These are phyloP conservation scores for Nicotiana tabacum DNA, from an alignment of 257 asterid species.

Conservation along the genomic window DNA sequence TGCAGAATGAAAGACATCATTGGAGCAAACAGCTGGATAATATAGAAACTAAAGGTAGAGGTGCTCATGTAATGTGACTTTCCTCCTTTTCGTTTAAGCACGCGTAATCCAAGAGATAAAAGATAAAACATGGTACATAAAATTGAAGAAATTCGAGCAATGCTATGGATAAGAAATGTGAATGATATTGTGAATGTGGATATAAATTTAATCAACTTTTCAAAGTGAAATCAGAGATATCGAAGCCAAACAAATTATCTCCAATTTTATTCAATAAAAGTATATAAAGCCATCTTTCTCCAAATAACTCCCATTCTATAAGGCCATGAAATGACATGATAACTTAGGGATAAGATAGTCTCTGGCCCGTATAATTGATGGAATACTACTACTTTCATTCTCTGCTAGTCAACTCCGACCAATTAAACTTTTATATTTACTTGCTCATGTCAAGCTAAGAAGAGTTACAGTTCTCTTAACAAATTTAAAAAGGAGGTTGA, in stretches of 20 bases:
- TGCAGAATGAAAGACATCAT: neutral
- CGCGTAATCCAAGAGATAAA: neutral
- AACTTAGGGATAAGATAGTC: neutral
- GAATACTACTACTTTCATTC: neutral
- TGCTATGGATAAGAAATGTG: neutral
- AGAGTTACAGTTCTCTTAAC: neutral
- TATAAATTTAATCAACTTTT: neutral
- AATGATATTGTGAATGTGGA: neutral
- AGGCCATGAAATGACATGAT: neutral
- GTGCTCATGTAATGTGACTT: neutral
- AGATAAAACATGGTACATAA: neutral
- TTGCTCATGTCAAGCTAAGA: neutral
- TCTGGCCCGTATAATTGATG: neutral
- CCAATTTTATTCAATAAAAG: neutral
- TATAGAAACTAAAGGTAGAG: neutral
- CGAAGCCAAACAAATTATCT: neutral
- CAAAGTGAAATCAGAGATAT: neutral
- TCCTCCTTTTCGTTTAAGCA: neutral
- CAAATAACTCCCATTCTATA: neutral
- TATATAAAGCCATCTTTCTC: neutral
- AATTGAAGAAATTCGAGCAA: neutral
- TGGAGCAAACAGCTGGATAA: neutral
- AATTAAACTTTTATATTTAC: neutral
- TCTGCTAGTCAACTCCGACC: neutral
- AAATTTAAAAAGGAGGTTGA: neutral